Conservation (phyloP, 768 basidiomycete species). For the Mycena galopus region DNA sequence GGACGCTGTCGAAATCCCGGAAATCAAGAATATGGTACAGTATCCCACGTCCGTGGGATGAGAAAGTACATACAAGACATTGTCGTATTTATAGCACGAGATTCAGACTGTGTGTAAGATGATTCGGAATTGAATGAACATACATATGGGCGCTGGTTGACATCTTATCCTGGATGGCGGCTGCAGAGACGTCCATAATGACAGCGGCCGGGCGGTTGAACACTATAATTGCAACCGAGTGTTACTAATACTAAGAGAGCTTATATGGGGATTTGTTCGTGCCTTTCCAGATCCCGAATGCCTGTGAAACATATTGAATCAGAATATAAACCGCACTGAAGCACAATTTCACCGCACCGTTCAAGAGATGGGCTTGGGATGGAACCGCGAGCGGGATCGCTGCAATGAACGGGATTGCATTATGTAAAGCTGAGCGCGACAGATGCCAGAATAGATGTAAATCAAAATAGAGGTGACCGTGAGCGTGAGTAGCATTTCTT, state of each 20-base stretch:
- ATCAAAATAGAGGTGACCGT: no score
- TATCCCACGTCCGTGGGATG: slow-evolving; percentile 23
- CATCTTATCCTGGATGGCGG: slow-evolving; percentile 20
- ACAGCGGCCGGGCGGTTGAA: slow-evolving; percentile 23
- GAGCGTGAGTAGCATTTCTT: not conserved
- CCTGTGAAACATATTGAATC: not conserved
- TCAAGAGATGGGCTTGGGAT: slow-evolving; percentile 1
- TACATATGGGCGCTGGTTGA: slow-evolving; percentile 7
- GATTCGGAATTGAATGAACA: no score
- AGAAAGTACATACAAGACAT: slow-evolving; percentile 24
- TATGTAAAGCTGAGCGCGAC: slow-evolving; percentile 26
- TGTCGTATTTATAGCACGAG: slow-evolving; percentile 7
- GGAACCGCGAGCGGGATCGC: slow-evolving; percentile 17
- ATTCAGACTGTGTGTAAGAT: no score
- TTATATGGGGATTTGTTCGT: not conserved
- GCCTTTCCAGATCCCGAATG: not conserved
- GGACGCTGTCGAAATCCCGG: slow-evolving; percentile 12
- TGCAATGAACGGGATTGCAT: slow-evolving; percentile 24
- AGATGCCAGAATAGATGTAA: slow-evolving; percentile 14
- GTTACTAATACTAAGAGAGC: not conserved
- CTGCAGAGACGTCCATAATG: slow-evolving; percentile 23
- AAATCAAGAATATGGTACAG: slow-evolving; percentile 11
- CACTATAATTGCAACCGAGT: not conserved
- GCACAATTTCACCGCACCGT: not conserved
- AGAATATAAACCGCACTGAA: not conserved